Base-by-base conservation (phyloP, 2,329 filamentous ascomycete species). In the Fusarium clavum region DNA sequence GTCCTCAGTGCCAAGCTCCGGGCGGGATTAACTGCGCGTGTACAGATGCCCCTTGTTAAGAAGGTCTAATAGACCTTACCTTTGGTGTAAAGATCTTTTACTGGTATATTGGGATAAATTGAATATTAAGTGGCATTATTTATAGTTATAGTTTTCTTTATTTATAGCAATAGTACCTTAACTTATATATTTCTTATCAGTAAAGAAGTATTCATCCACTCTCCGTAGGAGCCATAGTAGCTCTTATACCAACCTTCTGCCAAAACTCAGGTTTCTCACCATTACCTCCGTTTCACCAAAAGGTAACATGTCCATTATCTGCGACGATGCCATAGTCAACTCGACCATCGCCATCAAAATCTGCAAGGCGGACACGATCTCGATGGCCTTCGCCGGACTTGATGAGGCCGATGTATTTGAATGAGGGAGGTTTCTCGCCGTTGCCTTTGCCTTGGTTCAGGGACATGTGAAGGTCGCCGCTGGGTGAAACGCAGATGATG, bases 271-370 rank as follows among this genome's bases (percentile, higher is more conserved):
- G 76, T 4, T 52, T 65, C 7, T 79, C 70, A 3, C 72, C 74
- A 30, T 63, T 58, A 18, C 76, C 75, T 11, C 76, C 77, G 44
- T 80, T 81, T 7, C 80, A 72, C 75, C 75, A 80, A 64, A 75
- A 80, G 4, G 66, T 48, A 6, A 78, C 64, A 25, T 77, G 66
- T 4, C 77, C 78, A 22, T 61, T 63, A 14, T 62, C 68, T 3
- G 69, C 69, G 4, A 77, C 46, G 6, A 73, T 48, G 41, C 77
- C 77, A 54, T 78, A 82, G 61, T 82, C 81, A 0, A 74, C 47
- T 0, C 79, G 73, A 1, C 80, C 79, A 54, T 82, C 61, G 7
- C 60, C 61, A 2, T 64, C 56, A 6, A 67, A 57, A 25, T 81
- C 79, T 0, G 64, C 79, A 5, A 81, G 61, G 0, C 74, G 69